phyloP scores from a whole-genome alignment of 2,329 filamentous ascomycete genomes.

The Hypoxylon rubiginosum region DNA sequence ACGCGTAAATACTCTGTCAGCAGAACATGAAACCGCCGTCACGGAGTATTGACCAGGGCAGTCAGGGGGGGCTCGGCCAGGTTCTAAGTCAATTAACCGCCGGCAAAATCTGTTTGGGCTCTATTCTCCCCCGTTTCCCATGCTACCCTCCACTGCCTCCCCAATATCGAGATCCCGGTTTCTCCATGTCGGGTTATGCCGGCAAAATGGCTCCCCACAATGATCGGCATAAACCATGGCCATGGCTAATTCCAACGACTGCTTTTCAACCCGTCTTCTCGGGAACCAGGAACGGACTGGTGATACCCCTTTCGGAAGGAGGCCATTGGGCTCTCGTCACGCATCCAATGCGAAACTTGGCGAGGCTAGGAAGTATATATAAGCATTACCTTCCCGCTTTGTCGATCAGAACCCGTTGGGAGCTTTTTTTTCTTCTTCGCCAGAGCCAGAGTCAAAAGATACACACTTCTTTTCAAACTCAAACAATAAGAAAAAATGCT shows the following conservation, averaged over 20 bases:
- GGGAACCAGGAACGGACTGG: slow-evolving; percentile 42
- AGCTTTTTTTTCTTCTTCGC: slow-evolving; percentile 11
- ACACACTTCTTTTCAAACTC: neutral
- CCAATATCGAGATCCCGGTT: slow-evolving; percentile 41
- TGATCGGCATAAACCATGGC: slow-evolving; percentile 39
- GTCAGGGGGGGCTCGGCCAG: slow-evolving; percentile 21
- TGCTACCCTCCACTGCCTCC: neutral
- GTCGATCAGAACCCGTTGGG: slow-evolving; percentile 30
- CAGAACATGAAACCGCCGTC: slow-evolving; percentile 36
- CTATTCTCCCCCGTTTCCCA: slow-evolving; percentile 9
- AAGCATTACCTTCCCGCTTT: slow-evolving; percentile 21
- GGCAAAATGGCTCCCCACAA: slow-evolving; percentile 41
- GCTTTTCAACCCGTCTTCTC: slow-evolving; percentile 28
- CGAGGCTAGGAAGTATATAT: slow-evolving; percentile 29
- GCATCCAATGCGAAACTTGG: neutral
- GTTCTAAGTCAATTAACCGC: slow-evolving; percentile 40
- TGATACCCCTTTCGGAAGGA: slow-evolving; percentile 31
- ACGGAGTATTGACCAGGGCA: slow-evolving; percentile 12
- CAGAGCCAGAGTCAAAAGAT: slow-evolving; percentile 8
- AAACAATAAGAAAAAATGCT: slow-evolving; percentile 40
- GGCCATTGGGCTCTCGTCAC: slow-evolving; percentile 19
- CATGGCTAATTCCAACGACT: slow-evolving; percentile 23
- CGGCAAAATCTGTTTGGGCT: slow-evolving; percentile 39
- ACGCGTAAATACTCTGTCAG: slow-evolving; percentile 17
- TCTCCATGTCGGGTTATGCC: slow-evolving; percentile 30